These are phyloP conservation scores for Agrocybe chaxingu DNA, from an alignment of 768 basidiomycete genomes.

Conservation along the genomic window DNA sequence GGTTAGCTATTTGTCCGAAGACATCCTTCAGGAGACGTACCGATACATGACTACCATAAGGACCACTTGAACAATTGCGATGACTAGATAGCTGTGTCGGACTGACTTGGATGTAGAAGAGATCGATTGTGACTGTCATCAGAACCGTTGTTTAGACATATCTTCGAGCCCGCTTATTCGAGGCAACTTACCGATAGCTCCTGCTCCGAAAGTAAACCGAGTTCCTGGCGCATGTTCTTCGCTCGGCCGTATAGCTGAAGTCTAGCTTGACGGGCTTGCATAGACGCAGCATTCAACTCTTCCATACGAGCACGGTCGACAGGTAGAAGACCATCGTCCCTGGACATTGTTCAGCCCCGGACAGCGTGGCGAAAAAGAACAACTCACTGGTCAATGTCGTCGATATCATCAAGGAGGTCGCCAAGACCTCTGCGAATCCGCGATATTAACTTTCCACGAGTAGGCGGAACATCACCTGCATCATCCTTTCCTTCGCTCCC, in stretches of 20 bases:
- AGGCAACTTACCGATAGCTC: not conserved
- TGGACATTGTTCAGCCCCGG: slow-evolving; percentile 2
- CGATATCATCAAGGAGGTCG: slow-evolving; percentile 53
- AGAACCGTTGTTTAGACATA: not conserved
- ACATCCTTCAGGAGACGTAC: slow-evolving; percentile 31
- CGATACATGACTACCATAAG: slow-evolving; percentile 54
- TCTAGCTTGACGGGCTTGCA: slow-evolving; percentile 47
- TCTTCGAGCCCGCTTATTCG: too few relatives aligned
- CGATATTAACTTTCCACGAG: slow-evolving; percentile 49
- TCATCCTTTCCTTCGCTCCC: slow-evolving; percentile 18
- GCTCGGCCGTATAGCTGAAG: slow-evolving; percentile 38
- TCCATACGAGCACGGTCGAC: slow-evolving; percentile 43
- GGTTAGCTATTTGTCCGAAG: slow-evolving; percentile 4
- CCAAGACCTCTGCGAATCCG: slow-evolving; percentile 58
- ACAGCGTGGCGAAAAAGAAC: slow-evolving; percentile 1
- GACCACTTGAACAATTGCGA: slow-evolving; percentile 38
- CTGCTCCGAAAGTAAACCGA: not conserved
- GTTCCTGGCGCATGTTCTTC: slow-evolving; percentile 32
- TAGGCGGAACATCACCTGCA: slow-evolving; percentile 16
- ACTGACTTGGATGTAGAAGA: slow-evolving; percentile 5
- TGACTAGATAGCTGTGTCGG: slow-evolving; percentile 18
- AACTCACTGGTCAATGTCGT: slow-evolving; percentile 57
- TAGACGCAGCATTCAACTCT: slow-evolving; percentile 52
- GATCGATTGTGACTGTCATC: not conserved
- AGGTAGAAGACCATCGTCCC: slow-evolving; percentile 3